These are phyloP conservation scores for Rhodotorula graminis DNA, from an alignment of 768 basidiomycete genomes.

Conservation along the genomic window DNA sequence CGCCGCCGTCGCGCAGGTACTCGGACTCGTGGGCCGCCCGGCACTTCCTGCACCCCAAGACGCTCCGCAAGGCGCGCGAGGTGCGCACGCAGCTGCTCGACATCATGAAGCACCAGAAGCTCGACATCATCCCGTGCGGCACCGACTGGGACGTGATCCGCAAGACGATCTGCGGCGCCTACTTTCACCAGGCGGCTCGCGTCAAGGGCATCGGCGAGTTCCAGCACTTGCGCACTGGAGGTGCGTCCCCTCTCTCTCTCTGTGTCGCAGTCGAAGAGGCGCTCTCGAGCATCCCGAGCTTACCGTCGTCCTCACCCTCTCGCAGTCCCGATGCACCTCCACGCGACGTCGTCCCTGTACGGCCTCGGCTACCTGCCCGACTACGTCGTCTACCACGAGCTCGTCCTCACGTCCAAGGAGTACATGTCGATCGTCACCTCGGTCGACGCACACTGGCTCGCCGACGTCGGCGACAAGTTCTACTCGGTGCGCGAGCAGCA, in stretches of 20 bases:
- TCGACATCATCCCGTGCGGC: conserved; percentile 83
- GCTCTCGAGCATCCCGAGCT: no score
- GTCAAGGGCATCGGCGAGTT: conserved; percentile 99
- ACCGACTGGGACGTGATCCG: conserved; percentile 89
- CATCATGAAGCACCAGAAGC: conserved; percentile 98
- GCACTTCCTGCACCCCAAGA: conserved; percentile 94
- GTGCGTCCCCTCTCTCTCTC: conserved; percentile 40
- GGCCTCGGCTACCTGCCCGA: conserved; percentile 82
- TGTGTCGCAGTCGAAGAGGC: no score
- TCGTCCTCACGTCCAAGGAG: conserved; percentile 47
- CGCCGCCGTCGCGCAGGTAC: conserved; percentile 56
- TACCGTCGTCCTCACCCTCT: not conserved
- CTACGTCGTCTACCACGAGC: conserved; percentile 88
- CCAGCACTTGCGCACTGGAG: conserved; percentile 84
- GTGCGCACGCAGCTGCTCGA: conserved; percentile 93
- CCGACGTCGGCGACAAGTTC: conserved; percentile 51
- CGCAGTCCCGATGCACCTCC: conserved; percentile 79
- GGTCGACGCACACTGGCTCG: conserved; percentile 95
- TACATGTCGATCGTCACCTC: conserved; percentile 99
- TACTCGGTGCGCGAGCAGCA: conserved; percentile 81
- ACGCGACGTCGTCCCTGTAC: conserved; percentile 93
- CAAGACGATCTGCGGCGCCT: conserved; percentile 94
- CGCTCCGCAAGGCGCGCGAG: conserved; percentile 89
- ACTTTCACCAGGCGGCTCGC: conserved; percentile 96
- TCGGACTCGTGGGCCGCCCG: conserved; percentile 91